Base-by-base conservation (phyloP, 495 filamentous ascomycete species). In the Trichoderma orchidacearum region DNA sequence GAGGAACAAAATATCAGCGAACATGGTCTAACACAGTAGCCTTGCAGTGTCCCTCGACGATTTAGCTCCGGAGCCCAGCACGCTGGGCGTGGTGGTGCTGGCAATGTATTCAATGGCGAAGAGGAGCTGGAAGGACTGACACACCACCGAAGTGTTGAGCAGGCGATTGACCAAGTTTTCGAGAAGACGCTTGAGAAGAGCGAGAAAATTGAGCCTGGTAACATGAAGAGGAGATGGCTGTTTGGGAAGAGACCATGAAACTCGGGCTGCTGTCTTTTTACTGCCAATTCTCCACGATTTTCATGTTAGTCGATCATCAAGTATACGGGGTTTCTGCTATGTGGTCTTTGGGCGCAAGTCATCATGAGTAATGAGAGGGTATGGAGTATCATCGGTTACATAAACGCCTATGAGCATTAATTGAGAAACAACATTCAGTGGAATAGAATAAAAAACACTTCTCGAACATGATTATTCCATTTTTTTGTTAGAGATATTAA, bases 11-110 rank as follows among this genome's bases (percentile, higher is more conserved):
- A n/a, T n/a, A n/a, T n/a, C n/a, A n/a, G n/a, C n/a, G n/a, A n/a
- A n/a, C n/a, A n/a, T n/a, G n/a, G n/a, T 35, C 54, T 48, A 51
- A 48, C 41, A 27, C 8, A 7, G 30, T 41, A 25, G 18, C 23
- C 7, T 27, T 23, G 34, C 55, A 75, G 72, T 48, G 68, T 75
- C 34, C 61, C 70, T 53, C 70, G 72, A 56, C 65, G 63, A 52
- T 53, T 60, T 5, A 71, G 68, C 65, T 62, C 65, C 8, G 66
- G 67, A 53, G 66, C 61, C 23, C 67, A 66, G 5, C 75, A 79
- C 63, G 62, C 75, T 57, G 78, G 78, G 25, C 78, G 78, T 52
- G 78, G 80, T 34, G 81, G 80, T 48, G 77, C 73, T 25, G 80
- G 76, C 54, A 84, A 83, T 62, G 64, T 82, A 30, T 76, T 74